A percentile compares a stretch with the other conserved stretches of the same genome.
phyloP scores from a whole-genome alignment of 2,329 filamentous ascomycete species.

The Colletotrichum shisoi region DNA sequence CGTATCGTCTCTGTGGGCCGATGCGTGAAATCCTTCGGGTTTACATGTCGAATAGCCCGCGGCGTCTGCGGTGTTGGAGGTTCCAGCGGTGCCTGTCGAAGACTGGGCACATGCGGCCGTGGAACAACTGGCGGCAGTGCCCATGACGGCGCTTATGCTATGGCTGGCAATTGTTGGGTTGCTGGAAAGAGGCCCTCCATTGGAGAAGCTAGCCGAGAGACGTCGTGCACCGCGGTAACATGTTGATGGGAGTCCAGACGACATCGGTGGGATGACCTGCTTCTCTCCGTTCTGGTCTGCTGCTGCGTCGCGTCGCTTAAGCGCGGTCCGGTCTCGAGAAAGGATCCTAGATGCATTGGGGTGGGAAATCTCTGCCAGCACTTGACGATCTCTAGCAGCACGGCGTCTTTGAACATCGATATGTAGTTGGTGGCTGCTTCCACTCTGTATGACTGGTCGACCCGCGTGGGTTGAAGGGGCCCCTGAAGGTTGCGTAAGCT shows the following conservation, averaged over 20 bases:
- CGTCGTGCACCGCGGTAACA: constrained; percentile 34
- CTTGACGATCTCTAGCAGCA: constrained; percentile 21
- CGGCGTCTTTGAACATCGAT: constrained; percentile 3
- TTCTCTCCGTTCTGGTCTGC: neutral
- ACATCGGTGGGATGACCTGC: neutral
- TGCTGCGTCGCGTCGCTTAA: neutral
- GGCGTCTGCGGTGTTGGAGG: neutral
- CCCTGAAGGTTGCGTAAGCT: neutral
- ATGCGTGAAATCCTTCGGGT: constrained; percentile 20
- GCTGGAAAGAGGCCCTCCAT: constrained; percentile 42
- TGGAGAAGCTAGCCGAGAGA: constrained; percentile 47
- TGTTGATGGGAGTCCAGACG: neutral
- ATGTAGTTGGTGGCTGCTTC: neutral
- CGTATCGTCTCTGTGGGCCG: neutral
- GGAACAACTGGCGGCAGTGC: neutral
- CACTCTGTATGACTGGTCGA: neutral
- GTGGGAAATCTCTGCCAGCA: constrained; percentile 28
- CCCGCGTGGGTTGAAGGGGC: constrained; percentile 30
- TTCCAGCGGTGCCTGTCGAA: too few relatives aligned
- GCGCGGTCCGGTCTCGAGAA: neutral
- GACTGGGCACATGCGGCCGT: too few relatives aligned
- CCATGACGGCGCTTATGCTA: constrained; percentile 42
- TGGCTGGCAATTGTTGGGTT: constrained; percentile 47
- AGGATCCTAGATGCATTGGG: neutral
- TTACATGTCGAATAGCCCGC: constrained; percentile 31